These are phyloP conservation scores for Mycocentrospora acerina DNA, from an alignment of 2,329 filamentous ascomycete species.

Conservation along the genomic window DNA sequence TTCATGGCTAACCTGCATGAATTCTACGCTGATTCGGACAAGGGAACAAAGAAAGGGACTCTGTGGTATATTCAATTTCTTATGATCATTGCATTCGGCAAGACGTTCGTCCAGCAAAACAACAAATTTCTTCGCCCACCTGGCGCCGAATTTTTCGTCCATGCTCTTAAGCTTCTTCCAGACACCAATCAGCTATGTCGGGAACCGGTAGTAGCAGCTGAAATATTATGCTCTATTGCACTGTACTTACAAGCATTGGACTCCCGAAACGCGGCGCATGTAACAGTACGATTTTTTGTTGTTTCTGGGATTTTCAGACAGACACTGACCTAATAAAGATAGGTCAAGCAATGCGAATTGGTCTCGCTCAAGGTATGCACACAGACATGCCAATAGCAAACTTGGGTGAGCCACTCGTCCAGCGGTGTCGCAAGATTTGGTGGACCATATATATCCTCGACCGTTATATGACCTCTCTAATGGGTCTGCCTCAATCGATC, in stretches of 20 bases:
- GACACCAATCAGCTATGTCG: conserved; percentile 45
- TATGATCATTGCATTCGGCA: conserved; percentile 57
- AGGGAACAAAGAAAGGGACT: conserved; percentile 23
- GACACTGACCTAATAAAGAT: conserved; percentile 35
- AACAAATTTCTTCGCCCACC: conserved; percentile 40
- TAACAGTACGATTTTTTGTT: conserved; percentile 40
- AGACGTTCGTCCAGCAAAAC: conserved; percentile 51
- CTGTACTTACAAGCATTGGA: conserved; percentile 57
- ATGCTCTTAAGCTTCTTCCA: conserved; percentile 59
- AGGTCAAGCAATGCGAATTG: conserved; percentile 55
- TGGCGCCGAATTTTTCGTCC: conserved; percentile 63
- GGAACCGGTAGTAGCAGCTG: conserved; percentile 50
- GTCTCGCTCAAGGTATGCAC: conserved; percentile 55
- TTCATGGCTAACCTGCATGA: conserved; percentile 50
- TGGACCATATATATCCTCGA: conserved; percentile 59
- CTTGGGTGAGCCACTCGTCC: conserved; percentile 44
- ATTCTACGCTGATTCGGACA: conserved; percentile 44
- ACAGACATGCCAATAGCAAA: conserved; percentile 52
- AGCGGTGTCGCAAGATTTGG: conserved; percentile 54
- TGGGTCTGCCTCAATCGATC: conserved; percentile 55
- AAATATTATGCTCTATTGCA: conserved; percentile 55
- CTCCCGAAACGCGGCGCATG: conserved; percentile 49
- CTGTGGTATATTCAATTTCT: conserved; percentile 59
- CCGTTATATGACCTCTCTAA: conserved; percentile 56
- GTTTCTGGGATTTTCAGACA: background rate